Percentiles rank a stretch among this genome's conserved stretches.
These are phyloP conservation scores for Borealophlyctis nickersoniae DNA, from an alignment of 192 early-diverging fungal species.

Conservation along the genomic window DNA sequence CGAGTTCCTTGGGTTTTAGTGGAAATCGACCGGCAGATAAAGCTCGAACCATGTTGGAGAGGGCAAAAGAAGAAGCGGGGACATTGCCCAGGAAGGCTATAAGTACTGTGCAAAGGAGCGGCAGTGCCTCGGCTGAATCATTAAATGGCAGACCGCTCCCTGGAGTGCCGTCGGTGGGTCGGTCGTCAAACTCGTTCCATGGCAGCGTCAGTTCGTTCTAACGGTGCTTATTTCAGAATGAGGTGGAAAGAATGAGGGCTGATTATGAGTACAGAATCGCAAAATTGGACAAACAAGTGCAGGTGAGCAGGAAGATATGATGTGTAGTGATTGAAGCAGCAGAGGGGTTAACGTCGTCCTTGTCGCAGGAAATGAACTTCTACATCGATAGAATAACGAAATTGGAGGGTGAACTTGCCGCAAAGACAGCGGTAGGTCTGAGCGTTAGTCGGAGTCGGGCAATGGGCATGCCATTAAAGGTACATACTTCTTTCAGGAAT, in stretches of 20 bases:
- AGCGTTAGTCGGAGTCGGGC: not conserved
- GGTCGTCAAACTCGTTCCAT: too few species aligned
- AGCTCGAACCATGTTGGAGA: too few species aligned
- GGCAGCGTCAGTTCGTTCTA: too few species aligned
- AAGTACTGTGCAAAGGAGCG: not conserved
- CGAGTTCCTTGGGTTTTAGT: too few species aligned
- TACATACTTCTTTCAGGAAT: not conserved
- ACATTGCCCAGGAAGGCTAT: constrained; percentile 1
- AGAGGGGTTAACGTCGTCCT: too few species aligned
- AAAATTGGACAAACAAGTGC: constrained; percentile 25
- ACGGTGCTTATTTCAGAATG: too few species aligned
- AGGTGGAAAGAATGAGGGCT: constrained; percentile 5
- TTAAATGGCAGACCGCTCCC: too few species aligned
- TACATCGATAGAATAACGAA: not conserved
- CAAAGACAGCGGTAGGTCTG: not conserved
- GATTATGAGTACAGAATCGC: constrained; percentile 30
- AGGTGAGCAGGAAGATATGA: too few species aligned
- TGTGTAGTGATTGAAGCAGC: too few species aligned
- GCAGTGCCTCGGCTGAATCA: constrained; percentile 4
- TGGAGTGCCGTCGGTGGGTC: too few species aligned
- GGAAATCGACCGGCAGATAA: too few species aligned
- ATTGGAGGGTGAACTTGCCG: constrained; percentile 8
- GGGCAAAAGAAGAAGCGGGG: not conserved
- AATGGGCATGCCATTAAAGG: too few species aligned
- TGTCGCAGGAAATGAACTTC: not conserved